Conservation (phyloP, 805 yeast species). For the Barnettozyma wickerhamii region DNA sequence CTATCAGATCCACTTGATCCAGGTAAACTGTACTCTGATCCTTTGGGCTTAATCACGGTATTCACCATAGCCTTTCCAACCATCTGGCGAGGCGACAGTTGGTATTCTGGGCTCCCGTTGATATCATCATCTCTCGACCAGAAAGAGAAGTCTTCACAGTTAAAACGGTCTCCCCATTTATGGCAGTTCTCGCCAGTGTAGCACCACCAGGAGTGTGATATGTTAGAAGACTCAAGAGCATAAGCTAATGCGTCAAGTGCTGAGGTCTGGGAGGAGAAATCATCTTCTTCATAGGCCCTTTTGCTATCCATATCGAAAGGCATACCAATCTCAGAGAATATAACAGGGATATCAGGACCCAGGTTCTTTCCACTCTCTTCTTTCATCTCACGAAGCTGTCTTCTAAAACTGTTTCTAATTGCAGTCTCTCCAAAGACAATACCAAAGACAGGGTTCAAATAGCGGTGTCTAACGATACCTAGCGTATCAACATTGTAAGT, state of each 20-base stretch:
- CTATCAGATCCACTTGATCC: constrained; percentile 5
- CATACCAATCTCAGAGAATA: constrained; percentile 95
- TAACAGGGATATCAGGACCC: constrained; percentile 63
- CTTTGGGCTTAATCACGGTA: background rate
- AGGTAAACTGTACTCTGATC: constrained; percentile 1
- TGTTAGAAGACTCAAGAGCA: constrained; percentile 71
- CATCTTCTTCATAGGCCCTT: constrained; percentile 60
- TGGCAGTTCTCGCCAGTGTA: constrained; percentile 72
- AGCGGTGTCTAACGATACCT: constrained; percentile 78
- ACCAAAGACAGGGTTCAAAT: constrained; percentile 66
- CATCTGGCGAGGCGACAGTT: background rate
- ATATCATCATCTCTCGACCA: constrained; percentile 64
- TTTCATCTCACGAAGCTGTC: constrained; percentile 64
- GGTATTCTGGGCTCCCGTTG: background rate
- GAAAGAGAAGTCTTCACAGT: constrained; percentile 88
- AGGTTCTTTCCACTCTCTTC: constrained; percentile 57
- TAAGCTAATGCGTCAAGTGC: constrained; percentile 80
- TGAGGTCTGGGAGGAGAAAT: constrained; percentile 66
- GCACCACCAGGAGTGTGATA: constrained; percentile 84
- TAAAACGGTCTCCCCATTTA: constrained; percentile 89
- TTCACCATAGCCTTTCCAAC: too few relatives aligned
- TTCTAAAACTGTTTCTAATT: constrained; percentile 66
- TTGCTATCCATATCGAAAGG: constrained; percentile 93
- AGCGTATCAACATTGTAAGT: constrained; percentile 81
- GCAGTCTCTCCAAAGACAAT: constrained; percentile 78